phyloP scores from a whole-genome alignment of 129 eudicot species.

The Artemisia argyi region DNA sequence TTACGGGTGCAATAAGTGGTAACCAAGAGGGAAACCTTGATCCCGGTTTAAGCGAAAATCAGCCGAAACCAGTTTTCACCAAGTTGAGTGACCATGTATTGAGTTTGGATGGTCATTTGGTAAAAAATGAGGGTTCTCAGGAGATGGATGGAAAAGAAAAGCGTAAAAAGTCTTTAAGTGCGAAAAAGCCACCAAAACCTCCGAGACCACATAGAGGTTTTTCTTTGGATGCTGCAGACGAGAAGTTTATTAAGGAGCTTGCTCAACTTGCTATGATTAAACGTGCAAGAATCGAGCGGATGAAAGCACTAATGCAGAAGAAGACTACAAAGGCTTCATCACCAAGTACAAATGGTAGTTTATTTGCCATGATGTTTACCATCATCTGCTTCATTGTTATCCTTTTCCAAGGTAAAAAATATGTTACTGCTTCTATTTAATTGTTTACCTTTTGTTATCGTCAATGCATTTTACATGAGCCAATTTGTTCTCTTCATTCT shows the following conservation, averaged over 20 bases:
- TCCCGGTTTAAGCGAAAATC: constrained; percentile 13
- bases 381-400: constrained; percentile 53
- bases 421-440: neutral
- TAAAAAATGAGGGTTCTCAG: neutral
- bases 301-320: constrained; percentile 75
- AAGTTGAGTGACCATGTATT: constrained; percentile 18
- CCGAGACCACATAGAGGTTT: constrained; percentile 70
- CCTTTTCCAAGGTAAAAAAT: constrained; percentile 56
- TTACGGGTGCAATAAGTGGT: constrained; percentile 38
- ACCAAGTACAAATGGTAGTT: constrained; percentile 26
- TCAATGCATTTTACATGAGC: neutral
- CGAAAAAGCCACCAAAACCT: constrained; percentile 57
- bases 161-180: constrained; percentile 44
- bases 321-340: constrained; percentile 57
- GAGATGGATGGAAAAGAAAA: constrained; percentile 46
- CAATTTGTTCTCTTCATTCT: too few species aligned
- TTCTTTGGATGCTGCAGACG: constrained; percentile 72
- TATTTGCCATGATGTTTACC: constrained; percentile 68
- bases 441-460: neutral
- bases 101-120: constrained; percentile 32
- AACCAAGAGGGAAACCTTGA: constrained; percentile 21
- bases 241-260: constrained; percentile 75
- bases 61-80: constrained; percentile 9
- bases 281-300: constrained; percentile 68
- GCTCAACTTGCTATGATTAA: constrained; percentile 73